Percentiles rank a stretch among this genome's conserved stretches.
Conservation (phyloP, 225 moss, liverwort and hornwort species). For the Pseudisothecium myosuroides region DNA sequence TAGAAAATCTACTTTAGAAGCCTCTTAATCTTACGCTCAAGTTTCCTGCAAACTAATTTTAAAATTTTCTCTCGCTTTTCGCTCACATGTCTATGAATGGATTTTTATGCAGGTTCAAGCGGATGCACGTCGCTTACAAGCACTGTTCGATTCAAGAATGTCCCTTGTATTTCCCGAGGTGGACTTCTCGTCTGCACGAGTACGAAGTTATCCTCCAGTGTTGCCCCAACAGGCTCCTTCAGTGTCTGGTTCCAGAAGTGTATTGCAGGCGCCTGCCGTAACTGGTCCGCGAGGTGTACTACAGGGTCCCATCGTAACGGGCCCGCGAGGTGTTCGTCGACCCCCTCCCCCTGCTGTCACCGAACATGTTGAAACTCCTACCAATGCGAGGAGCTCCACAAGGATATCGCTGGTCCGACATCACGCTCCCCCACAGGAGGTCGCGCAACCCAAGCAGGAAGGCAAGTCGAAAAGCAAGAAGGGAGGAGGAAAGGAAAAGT, state of each 20-base stretch:
- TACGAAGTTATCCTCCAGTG: constrained; percentile 28
- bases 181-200: constrained; percentile 73
- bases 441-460: neutral
- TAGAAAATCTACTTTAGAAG: neutral
- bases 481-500: constrained; percentile 37
- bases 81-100: neutral
- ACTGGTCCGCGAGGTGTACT: constrained; percentile 27
- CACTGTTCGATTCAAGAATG: constrained; percentile 85
- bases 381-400: constrained; percentile 29
- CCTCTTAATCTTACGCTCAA: neutral
- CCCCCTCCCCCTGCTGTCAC: neutral
- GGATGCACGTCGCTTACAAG: constrained; percentile 80
- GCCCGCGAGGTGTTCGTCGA: constrained; percentile 40
- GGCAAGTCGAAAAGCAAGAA: constrained; percentile 45
- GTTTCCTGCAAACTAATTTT: neutral
- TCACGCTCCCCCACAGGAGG: constrained; percentile 1
- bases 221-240: constrained; percentile 14
- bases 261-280: constrained; percentile 10
- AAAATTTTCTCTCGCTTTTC: neutral
- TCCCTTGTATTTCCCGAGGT: constrained; percentile 84
- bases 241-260: constrained; percentile 12
- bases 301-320: constrained; percentile 24
- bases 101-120: constrained; percentile 64
- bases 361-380: constrained; percentile 18
- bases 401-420: constrained; percentile 43